phyloP scores from a whole-genome alignment of 2,329 filamentous ascomycete species.

The Microsporum canis region DNA sequence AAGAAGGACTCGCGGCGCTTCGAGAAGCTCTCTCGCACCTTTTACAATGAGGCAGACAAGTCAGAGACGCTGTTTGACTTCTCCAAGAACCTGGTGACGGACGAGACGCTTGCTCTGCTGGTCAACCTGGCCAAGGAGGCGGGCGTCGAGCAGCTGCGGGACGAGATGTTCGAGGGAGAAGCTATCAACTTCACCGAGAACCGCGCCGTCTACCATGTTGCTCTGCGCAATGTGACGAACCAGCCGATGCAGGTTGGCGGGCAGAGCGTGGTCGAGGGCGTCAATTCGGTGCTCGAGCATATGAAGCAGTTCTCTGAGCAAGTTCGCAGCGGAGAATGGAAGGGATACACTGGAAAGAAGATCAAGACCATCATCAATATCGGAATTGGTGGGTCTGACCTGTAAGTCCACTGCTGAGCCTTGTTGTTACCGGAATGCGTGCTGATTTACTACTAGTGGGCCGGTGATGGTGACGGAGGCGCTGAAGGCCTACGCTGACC shows the following conservation, averaged over 20 bases:
- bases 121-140: conserved; percentile 87
- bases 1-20: conserved; percentile 79
- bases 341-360: conserved; percentile 93
- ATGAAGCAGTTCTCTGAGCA: conserved; percentile 98
- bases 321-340: conserved; percentile 90
- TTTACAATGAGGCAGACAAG: conserved; percentile 64
- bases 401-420: conserved; percentile 51
- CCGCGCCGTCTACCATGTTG: conserved; percentile 89
- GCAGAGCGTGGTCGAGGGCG: conserved; percentile 84
- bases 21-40: conserved; percentile 77
- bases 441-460: conserved; percentile 46
- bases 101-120: conserved; percentile 79
- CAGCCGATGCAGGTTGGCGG: conserved; percentile 76
- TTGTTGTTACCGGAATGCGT: neutral
- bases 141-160: conserved; percentile 80
- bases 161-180: conserved; percentile 94
- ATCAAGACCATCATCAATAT: conserved; percentile 95
- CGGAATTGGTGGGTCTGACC: conserved; percentile 94
- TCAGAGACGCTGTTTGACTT: conserved; percentile 95
- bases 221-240: conserved; percentile 79
- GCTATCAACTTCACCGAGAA: conserved; percentile 99
- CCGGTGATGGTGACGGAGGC: conserved; percentile 99
- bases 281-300: conserved; percentile 83
- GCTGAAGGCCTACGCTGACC: conserved; percentile 83
- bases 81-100: conserved; percentile 95